Base-by-base conservation (phyloP, 352 stramenopile species). In the Phytophthora citrophthora region DNA sequence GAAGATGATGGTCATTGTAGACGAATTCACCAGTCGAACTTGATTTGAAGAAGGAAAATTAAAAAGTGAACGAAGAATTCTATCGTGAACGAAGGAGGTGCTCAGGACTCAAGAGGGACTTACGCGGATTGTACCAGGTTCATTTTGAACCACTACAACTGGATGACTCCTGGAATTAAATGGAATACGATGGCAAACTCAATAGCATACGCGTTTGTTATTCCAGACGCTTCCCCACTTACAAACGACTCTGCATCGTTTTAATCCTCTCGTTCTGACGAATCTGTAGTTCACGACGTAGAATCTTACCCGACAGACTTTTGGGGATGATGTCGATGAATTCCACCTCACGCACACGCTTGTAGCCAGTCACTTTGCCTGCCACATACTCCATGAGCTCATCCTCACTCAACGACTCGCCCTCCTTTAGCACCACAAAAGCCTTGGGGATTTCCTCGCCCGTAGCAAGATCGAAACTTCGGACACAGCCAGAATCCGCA, bases 321-420 rank as follows among this genome's bases (percentile, higher is more conserved):
- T 98, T 98, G 5, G 95, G 95, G 51, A 98, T 97, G 20, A 61
- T 69, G 49, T 97, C 84, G 11, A 90, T 77, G 70, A 98, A 98
- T 12, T 90, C 61, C 31, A 98, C 81, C 34, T 89, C 83, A 49
- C 86, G 76, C n/a, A 98, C 72, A 18, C 90, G 77, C 69, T 98
- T 98, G 77, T 95, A 91, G 27, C 66, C 49, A 38, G 89, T 83
- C 12, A 97, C 90, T 39, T 81, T 72, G 20, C 80, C 76, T 26
- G 89, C 88, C 1, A 98, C 90, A 57, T 82, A 97, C 13, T 88
- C 72, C 64, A 93, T 86, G 20, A 97, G 73, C 23, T 90, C 79
- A 9, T 92, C 62, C 39, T 92, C 81, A 2, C 68, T 86, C 34
- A 89, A 44, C 1, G 66, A 61, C 13, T 76, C 51, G 4, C 54